These are phyloP conservation scores for Amanita molliuscula DNA, from an alignment of 768 basidiomycete species.

Conservation along the genomic window DNA sequence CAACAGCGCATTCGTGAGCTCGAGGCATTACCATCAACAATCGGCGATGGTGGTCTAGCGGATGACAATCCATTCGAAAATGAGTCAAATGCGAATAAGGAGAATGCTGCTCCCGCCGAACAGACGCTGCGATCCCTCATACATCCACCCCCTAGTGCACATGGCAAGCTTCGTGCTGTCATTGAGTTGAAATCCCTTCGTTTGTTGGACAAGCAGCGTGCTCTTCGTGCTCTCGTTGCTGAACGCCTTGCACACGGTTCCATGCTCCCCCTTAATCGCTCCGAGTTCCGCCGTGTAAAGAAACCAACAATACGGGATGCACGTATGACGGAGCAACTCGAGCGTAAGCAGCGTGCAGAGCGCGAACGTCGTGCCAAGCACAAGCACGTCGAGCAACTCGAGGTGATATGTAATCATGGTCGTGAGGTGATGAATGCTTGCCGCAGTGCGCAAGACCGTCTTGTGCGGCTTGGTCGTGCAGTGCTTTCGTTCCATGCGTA, in stretches of 20 bases:
- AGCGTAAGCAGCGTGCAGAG: constrained; percentile 85
- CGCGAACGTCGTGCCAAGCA: constrained; percentile 92
- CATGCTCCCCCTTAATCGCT: constrained; percentile 82
- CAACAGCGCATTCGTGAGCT: constrained; percentile 85
- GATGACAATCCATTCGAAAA: constrained; percentile 28
- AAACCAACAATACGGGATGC: constrained; percentile 87
- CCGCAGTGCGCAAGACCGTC: constrained; percentile 50
- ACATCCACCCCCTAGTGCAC: constrained; percentile 52
- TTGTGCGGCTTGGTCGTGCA: constrained; percentile 67
- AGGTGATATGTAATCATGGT: constrained; percentile 78
- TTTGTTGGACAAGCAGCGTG: constrained; percentile 86
- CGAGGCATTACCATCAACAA: constrained; percentile 65
- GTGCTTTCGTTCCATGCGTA: constrained; percentile 78
- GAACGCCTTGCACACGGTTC: constrained; percentile 83
- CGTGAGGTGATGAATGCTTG: constrained; percentile 61
- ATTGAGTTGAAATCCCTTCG: constrained; percentile 91
- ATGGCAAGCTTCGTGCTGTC: constrained; percentile 79
- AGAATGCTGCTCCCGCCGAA: constrained; percentile 19
- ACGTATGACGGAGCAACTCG: constrained; percentile 78
- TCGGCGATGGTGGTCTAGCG: constrained; percentile 48
- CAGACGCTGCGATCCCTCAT: constrained; percentile 24
- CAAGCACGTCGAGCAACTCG: constrained; percentile 92
- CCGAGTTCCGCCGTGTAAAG: constrained; percentile 80
- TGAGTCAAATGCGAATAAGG: constrained; percentile 31
- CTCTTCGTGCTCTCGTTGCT: constrained; percentile 75